Conservation (phyloP, 495 filamentous ascomycete species). For the Hypoxylon intermedium region DNA sequence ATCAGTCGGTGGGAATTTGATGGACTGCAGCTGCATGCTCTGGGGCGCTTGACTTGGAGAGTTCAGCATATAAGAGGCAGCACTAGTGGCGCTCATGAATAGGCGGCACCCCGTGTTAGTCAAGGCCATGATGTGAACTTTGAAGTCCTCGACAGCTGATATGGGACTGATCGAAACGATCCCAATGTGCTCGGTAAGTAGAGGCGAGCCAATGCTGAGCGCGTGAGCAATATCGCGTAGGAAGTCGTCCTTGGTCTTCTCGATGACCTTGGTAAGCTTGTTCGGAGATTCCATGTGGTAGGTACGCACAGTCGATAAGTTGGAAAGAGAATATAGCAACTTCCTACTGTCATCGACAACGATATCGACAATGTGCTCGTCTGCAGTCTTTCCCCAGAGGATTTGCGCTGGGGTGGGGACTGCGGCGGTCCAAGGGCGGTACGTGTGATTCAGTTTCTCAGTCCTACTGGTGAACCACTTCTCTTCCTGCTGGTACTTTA, state of each 20-base stretch:
- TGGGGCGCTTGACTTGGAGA: conserved; percentile 73
- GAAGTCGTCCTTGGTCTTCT: conserved; percentile 61
- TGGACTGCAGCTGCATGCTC: conserved; percentile 95
- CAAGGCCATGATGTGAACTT: conserved; percentile 87
- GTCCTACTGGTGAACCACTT: conserved; percentile 89
- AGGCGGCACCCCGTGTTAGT: conserved; percentile 90
- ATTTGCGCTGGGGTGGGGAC: conserved; percentile 59
- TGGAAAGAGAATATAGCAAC: conserved; percentile 89
- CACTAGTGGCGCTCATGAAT: conserved; percentile 86
- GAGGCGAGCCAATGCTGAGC: conserved; percentile 65
- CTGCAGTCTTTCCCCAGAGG: conserved; percentile 41
- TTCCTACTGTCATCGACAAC: conserved; percentile 86
- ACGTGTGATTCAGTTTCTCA: conserved; percentile 83
- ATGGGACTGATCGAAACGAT: conserved; percentile 89
- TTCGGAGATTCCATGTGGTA: conserved; percentile 73
- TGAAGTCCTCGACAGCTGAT: conserved; percentile 76
- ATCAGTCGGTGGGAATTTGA: conserved; percentile 82
- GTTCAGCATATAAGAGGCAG: conserved; percentile 70
- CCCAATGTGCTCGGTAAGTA: conserved; percentile 68
- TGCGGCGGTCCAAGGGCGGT: conserved; percentile 74
- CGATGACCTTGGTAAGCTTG: conserved; percentile 60
- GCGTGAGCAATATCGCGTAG: conserved; percentile 78
- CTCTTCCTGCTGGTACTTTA: conserved; percentile 95
- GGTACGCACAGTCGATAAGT: conserved; percentile 79
- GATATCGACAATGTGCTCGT: conserved; percentile 75